These are phyloP conservation scores for Linum tenue DNA, from an alignment of 345 rosid species.

Conservation along the genomic window DNA sequence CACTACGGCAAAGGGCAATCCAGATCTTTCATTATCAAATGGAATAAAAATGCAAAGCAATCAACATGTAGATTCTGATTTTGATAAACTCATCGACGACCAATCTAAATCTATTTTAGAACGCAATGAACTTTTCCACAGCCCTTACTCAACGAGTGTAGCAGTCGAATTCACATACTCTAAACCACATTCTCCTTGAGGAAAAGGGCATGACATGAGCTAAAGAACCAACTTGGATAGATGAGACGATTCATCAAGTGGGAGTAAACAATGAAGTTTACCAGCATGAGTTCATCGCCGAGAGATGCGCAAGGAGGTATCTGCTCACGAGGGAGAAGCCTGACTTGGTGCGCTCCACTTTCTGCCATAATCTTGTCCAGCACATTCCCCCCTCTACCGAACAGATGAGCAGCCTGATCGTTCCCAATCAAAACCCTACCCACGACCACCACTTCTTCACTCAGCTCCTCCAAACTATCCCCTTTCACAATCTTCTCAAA, in stretches of 20 bases:
- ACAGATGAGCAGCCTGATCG: slow-evolving; percentile 33
- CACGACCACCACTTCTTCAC: slow-evolving; percentile 28
- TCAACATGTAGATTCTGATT: background rate
- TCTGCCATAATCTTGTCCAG: slow-evolving; percentile 51
- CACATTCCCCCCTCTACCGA: slow-evolving; percentile 38
- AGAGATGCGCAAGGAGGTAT: slow-evolving; percentile 44
- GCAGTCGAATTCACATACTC: too few species aligned
- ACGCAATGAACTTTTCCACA: too few species aligned
- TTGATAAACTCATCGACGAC: too few species aligned
- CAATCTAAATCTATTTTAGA: too few species aligned
- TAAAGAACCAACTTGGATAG: too few species aligned
- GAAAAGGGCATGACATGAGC: too few species aligned
- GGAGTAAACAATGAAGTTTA: background rate
- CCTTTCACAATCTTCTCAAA: slow-evolving; percentile 54
- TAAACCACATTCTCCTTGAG: too few species aligned
- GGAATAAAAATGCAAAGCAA: background rate
- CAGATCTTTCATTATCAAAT: background rate
- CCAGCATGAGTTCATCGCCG: slow-evolving; percentile 57
- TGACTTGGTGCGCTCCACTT: slow-evolving; percentile 34
- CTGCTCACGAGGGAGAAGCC: slow-evolving; percentile 41
- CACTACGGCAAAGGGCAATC: too few species aligned
- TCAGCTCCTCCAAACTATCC: slow-evolving; percentile 31
- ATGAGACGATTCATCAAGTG: background rate
- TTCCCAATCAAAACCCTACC: slow-evolving; percentile 48
- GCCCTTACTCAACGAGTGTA: too few species aligned